Evolutionary conservation across 495 filamentous ascomycete genomes (phyloP).

Genomic region (Aspergillus cavernicola): DNA sequence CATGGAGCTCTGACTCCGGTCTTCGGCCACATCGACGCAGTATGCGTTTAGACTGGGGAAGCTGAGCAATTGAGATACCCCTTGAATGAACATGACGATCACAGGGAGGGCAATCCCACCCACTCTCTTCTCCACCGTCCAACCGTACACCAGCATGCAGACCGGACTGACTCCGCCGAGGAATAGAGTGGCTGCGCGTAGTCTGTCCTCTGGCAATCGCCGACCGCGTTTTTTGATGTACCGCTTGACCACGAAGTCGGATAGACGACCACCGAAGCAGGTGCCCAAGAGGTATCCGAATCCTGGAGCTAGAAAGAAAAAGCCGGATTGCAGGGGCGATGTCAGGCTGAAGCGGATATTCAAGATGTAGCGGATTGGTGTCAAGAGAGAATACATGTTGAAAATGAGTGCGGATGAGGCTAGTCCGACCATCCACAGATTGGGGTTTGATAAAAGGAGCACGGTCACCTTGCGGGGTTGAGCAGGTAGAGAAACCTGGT

Average conservation of each 20-base stretch:
- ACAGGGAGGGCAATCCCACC: neutral
- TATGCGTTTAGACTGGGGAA: neutral
- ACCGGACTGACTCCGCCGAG: neutral
- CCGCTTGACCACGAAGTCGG: neutral
- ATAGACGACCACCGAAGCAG: neutral
- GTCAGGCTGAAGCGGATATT: neutral
- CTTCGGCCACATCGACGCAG: neutral
- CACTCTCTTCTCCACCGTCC: neutral
- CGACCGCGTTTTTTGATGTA: neutral
- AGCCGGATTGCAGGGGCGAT: neutral
- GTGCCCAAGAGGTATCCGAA: neutral
- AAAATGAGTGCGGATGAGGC: neutral
- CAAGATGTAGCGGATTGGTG: neutral
- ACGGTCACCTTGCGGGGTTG: too few relatives aligned
- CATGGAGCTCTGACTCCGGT: neutral
- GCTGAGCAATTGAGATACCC: too few relatives aligned
- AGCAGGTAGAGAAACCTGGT: too few relatives aligned
- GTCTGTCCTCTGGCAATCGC: neutral
- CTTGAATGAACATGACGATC: neutral
- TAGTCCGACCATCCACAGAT: too few relatives aligned
- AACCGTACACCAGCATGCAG: neutral
- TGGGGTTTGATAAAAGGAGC: too few relatives aligned
- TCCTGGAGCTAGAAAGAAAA: neutral
- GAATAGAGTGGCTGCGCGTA: neutral
- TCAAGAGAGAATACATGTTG: neutral